Percentiles rank a stretch among this genome's conserved stretches.
phyloP scores from a whole-genome alignment of 768 basidiomycete species.

The Kwoniella mangroviensis region DNA sequence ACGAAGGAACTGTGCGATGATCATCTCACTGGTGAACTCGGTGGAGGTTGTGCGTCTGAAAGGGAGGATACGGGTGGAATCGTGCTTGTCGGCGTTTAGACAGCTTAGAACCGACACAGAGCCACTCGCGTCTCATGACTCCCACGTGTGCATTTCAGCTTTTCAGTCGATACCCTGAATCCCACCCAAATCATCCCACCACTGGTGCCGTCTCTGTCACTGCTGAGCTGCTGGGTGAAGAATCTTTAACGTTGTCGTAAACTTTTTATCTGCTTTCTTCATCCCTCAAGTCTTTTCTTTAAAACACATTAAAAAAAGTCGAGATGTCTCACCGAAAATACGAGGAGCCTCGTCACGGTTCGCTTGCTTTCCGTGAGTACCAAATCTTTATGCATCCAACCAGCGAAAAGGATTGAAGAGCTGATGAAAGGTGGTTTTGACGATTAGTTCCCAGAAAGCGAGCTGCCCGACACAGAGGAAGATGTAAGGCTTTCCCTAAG shows the following conservation, averaged over 20 bases:
- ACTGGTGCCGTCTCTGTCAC: background rate
- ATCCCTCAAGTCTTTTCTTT: conserved; percentile 28
- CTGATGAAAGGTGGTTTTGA: conserved; percentile 62
- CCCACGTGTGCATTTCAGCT: background rate
- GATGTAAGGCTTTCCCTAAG: conserved; percentile 99
- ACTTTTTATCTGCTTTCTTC: conserved; percentile 15
- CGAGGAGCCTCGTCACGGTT: conserved; percentile 98
- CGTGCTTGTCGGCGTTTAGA: background rate
- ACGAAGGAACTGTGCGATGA: no score
- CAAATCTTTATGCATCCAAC: background rate
- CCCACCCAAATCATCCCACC: background rate
- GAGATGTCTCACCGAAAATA: conserved; percentile 64
- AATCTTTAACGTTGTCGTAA: conserved; percentile 6
- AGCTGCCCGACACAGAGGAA: conserved; percentile 94
- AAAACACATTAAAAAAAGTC: conserved; percentile 18
- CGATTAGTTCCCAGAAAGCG: conserved; percentile 80
- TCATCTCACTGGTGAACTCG: no score
- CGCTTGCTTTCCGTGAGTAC: conserved; percentile 65
- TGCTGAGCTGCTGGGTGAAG: background rate
- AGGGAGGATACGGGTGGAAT: no score
- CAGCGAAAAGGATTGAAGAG: background rate
- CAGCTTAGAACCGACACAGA: background rate
- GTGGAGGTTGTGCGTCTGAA: no score
- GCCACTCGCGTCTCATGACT: background rate
- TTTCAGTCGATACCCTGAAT: background rate